phyloP scores from a whole-genome alignment of 139 green algal species.

The Chlamydomonas sp. region DNA sequence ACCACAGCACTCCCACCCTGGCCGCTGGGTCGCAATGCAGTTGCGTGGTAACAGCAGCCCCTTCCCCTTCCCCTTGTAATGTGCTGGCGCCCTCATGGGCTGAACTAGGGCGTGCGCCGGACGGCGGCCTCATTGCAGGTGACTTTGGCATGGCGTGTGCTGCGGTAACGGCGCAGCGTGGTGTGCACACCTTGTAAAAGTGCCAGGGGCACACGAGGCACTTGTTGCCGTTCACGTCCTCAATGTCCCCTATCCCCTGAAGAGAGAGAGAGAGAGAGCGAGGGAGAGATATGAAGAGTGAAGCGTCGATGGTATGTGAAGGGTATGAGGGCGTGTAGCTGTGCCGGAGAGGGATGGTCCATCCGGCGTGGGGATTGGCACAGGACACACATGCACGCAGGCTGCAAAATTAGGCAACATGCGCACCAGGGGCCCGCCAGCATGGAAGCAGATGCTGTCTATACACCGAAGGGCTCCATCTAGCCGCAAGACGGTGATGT shows the following conservation, averaged over 20 bases:
- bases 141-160: too few relatives aligned
- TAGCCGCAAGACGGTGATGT: slow-evolving; percentile 53
- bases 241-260: slow-evolving; percentile 70
- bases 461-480: slow-evolving; percentile 55
- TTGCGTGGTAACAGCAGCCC: too few relatives aligned
- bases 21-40: too few relatives aligned
- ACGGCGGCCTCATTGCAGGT: too few relatives aligned
- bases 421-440: slow-evolving; percentile 63
- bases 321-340: not conserved
- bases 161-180: too few relatives aligned
- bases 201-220: slow-evolving; percentile 76
- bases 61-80: too few relatives aligned
- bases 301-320: not conserved
- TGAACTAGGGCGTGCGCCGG: too few relatives aligned
- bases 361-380: not conserved
- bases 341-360: not conserved
- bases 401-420: not conserved
- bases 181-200: slow-evolving; percentile 59
- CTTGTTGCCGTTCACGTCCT: slow-evolving; percentile 61
- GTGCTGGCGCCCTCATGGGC: too few relatives aligned
- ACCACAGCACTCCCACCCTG: too few relatives aligned
- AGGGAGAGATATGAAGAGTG: not conserved
- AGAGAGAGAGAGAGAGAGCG: too few relatives aligned
- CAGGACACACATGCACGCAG: not conserved
- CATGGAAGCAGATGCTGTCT: slow-evolving; percentile 73